Base-by-base conservation (phyloP, 2,329 filamentous ascomycete genomes). In the Malbranchea zuffiana region DNA sequence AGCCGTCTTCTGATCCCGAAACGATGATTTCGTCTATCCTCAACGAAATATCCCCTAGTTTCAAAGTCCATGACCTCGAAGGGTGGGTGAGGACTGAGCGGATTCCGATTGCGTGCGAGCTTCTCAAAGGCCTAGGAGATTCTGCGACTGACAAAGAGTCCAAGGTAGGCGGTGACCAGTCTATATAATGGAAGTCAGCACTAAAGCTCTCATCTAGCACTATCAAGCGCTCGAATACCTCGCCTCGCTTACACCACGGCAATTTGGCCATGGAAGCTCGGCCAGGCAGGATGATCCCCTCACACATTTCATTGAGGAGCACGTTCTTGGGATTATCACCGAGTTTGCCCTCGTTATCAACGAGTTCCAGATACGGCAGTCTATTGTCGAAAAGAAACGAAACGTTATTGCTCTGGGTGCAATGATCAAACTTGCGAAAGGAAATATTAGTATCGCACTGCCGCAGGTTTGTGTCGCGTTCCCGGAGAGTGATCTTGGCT, bases 271-370 rank as follows among this genome's bases (percentile, higher is more conserved):
- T 32, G 59, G 62, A 32, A 65, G 59, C 40, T 53, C 60, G 15
- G 55, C 63, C 1, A 72, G 67, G 50, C 63, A 69, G 37, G 62
- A 60, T 2, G 75, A 80, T 41, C 61, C 74, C 1, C 67, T 92
- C 16, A 78, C 77, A 1, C 66, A 72, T 0, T 96, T 94, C 53
- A 72, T 96, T 27, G 79, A 92, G 44, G 72, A 75, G 19, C 80
- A 95, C 55, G 78, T 92, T 21, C 71, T 98, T 5, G 88, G 86
- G 4, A 76, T 96, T 37, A 86, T 95, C 60, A 78, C 84, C 5
- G 74, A 80, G 23, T 77, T 96, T 46, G 84, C 83, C 1, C 78
- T 87, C 44, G 65, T 69, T 6, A 78, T 95, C 41, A 90, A 87
- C 49, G 80, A 84, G 52, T 66, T 69, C 8, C 64, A 66, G 25